Percentiles rank a stretch among this genome's conserved stretches.
These are phyloP conservation scores for Aspergillus quadricinctus DNA, from an alignment of 2,329 filamentous ascomycete species.

Conservation along the genomic window DNA sequence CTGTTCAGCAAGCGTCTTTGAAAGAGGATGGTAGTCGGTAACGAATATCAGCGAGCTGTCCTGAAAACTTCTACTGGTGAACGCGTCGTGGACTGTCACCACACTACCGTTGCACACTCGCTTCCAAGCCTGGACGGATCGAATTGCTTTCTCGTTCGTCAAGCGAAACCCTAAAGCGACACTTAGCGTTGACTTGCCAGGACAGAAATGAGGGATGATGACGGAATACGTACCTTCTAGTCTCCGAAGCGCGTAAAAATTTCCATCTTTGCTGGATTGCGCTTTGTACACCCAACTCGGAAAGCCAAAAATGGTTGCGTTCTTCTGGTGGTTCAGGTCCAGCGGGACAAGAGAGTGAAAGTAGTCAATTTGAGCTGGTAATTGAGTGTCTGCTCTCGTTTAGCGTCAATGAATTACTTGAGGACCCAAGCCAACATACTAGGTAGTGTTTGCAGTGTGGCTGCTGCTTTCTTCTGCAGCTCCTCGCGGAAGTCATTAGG, in stretches of 20 bases:
- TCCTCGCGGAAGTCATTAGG: conserved; percentile 83
- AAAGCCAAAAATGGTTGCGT: conserved; percentile 75
- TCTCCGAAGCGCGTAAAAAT: conserved; percentile 79
- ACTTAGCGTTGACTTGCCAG: background rate
- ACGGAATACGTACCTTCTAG: conserved; percentile 61
- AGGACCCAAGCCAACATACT: conserved; percentile 47
- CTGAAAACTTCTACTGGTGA: conserved; percentile 87
- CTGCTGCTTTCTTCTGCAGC: conserved; percentile 81
- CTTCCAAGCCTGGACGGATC: conserved; percentile 84
- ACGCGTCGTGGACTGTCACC: conserved; percentile 84
- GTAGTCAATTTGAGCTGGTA: conserved; percentile 72
- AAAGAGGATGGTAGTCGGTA: conserved; percentile 86
- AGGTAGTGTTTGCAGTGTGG: conserved; percentile 76
- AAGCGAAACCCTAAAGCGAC: conserved; percentile 65
- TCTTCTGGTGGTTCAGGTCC: conserved; percentile 76
- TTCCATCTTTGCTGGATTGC: conserved; percentile 79
- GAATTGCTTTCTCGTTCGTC: conserved; percentile 83
- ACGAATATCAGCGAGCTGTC: conserved; percentile 94
- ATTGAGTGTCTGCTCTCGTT: conserved; percentile 54
- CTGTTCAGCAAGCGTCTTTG: conserved; percentile 82
- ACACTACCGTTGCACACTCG: conserved; percentile 75
- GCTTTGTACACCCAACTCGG: conserved; percentile 96
- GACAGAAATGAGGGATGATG: background rate
- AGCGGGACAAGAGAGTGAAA: conserved; percentile 91
- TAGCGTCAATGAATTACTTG: background rate